Conservation (phyloP, 2,329 filamentous ascomycete species). For the Dothideomycetidae sp. region DNA sequence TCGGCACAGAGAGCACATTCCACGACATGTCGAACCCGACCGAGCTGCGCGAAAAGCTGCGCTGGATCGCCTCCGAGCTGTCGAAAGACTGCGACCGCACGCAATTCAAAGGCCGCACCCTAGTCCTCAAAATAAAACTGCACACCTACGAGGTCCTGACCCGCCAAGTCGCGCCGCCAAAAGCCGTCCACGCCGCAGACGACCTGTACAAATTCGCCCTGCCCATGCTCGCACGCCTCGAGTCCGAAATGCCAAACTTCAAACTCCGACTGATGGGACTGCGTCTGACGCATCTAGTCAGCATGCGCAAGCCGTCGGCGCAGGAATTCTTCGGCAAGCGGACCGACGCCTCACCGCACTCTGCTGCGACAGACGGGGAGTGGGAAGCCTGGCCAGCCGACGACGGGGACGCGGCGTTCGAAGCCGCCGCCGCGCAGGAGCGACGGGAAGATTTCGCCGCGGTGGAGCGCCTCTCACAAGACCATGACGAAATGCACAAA, state of each 20-base stretch:
- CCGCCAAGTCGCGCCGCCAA: conserved; percentile 61
- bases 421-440: conserved; percentile 46
- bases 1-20: conserved; percentile 90
- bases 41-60: conserved; percentile 61
- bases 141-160: conserved; percentile 89
- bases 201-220: conserved; percentile 72
- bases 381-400: conserved; percentile 59
- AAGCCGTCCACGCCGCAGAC: conserved; percentile 56
- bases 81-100: conserved; percentile 71
- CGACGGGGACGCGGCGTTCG: conserved; percentile 54
- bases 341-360: conserved; percentile 25
- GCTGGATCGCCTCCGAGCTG: conserved; percentile 68
- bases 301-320: conserved; percentile 65
- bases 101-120: conserved; percentile 75
- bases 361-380: conserved; percentile 28
- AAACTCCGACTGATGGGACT: conserved; percentile 77
- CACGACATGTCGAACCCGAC: conserved; percentile 56
- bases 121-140: conserved; percentile 84
- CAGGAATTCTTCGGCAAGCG: conserved; percentile 55
- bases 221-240: conserved; percentile 70
- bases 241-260: conserved; percentile 68
- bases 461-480: conserved; percentile 48
- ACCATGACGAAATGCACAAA: conserved; percentile 22
- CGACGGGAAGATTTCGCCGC: conserved; percentile 47
- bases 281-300: conserved; percentile 74